Percentiles rank a stretch among this genome's conserved stretches.
Conservation (phyloP, 495 filamentous ascomycete genomes). For the Achaetomiella virescens region DNA sequence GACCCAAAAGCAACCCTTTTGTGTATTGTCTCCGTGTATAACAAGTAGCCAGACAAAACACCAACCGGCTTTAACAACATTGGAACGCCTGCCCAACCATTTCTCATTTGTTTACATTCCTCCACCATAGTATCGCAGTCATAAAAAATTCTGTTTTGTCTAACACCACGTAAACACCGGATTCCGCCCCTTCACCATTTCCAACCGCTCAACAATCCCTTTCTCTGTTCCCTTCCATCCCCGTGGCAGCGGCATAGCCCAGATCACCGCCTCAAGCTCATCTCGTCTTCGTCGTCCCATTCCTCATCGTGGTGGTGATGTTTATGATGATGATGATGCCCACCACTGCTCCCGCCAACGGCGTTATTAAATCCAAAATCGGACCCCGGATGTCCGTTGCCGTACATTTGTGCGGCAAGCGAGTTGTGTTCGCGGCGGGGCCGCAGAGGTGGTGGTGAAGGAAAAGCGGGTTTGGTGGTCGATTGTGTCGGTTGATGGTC, state of each 20-base stretch:
- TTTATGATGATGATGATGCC: neutral
- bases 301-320: constrained; percentile 15
- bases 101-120: too few species aligned
- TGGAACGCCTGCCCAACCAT: too few species aligned
- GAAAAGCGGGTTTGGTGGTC: constrained; percentile 37
- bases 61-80: too few species aligned
- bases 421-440: constrained; percentile 33
- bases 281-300: constrained; percentile 62
- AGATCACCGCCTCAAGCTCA: constrained; percentile 72
- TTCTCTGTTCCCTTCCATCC: constrained; percentile 85
- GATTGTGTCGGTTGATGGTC: neutral
- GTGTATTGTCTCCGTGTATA: too few species aligned
- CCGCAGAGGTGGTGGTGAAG: constrained; percentile 34
- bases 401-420: constrained; percentile 42
- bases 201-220: constrained; percentile 91
- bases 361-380: neutral
- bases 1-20: too few species aligned
- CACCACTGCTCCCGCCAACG: constrained; percentile 9
- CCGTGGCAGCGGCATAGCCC: constrained; percentile 87
- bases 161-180: constrained; percentile 98
- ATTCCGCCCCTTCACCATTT: constrained; percentile 90
- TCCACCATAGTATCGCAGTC: too few species aligned
- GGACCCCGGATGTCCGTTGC: neutral
- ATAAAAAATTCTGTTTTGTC: neutral
- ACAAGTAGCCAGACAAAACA: too few species aligned